Evolutionary conservation across 2,329 filamentous ascomycete species (phyloP).

Genomic region (Penicillium palitans): DNA sequence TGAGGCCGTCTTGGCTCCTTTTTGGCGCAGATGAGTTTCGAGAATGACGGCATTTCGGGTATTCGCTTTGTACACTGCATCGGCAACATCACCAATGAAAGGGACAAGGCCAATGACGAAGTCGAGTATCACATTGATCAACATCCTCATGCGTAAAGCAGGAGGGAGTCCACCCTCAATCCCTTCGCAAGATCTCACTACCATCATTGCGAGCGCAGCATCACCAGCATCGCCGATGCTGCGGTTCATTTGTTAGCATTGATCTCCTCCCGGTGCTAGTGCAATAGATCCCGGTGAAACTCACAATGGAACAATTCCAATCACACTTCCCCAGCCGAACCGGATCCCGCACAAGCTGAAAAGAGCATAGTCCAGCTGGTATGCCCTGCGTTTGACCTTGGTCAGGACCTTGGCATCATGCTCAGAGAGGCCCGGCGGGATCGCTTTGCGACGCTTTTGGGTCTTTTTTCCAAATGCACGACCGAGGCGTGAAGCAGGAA

Average conservation of each 20-base stretch:
- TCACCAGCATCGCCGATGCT: slow-evolving; percentile 77
- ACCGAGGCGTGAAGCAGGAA: slow-evolving; percentile 70
- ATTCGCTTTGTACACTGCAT: slow-evolving; percentile 52
- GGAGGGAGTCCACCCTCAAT: slow-evolving; percentile 71
- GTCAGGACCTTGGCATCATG: slow-evolving; percentile 82
- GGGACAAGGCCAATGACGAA: slow-evolving; percentile 54
- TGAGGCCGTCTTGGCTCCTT: slow-evolving; percentile 37
- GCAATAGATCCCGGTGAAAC: slow-evolving; percentile 38
- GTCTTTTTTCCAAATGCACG: slow-evolving; percentile 67
- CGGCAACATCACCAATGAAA: slow-evolving; percentile 51
- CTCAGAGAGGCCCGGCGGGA: slow-evolving; percentile 77
- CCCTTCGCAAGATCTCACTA: slow-evolving; percentile 70
- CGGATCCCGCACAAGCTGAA: slow-evolving; percentile 79
- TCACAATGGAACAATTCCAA: slow-evolving; percentile 79
- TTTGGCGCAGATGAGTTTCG: slow-evolving; percentile 46
- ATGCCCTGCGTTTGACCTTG: slow-evolving; percentile 80
- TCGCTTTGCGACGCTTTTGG: slow-evolving; percentile 81
- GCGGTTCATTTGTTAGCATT: slow-evolving; percentile 8
- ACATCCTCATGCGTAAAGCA: slow-evolving; percentile 67
- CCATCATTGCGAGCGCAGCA: slow-evolving; percentile 69
- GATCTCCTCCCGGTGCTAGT: background rate
- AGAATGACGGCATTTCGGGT: slow-evolving; percentile 49
- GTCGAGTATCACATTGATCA: slow-evolving; percentile 67
- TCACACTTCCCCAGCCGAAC: slow-evolving; percentile 86
- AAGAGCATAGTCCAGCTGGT: slow-evolving; percentile 79